Base-by-base conservation (phyloP, 495 filamentous ascomycete genomes). In the Lepidopterella palustris region DNA sequence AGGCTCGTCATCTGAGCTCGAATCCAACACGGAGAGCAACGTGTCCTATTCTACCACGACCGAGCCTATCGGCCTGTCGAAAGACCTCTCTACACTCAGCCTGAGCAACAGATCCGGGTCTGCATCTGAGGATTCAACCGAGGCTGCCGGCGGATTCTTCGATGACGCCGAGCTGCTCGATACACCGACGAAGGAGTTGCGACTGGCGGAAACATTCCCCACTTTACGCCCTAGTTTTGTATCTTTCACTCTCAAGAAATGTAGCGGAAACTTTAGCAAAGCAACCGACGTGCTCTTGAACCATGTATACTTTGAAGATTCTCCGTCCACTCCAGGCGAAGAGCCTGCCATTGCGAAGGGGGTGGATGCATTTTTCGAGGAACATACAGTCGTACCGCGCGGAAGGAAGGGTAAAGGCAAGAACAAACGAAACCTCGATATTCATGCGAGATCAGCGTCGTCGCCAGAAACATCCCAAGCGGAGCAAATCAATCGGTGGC, bases 211-310 rank as follows among this genome's bases (percentile, higher is more conserved):
- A 20, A 89, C 93, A 71, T 95, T 97, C 66, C 82, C 85, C 8
- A 79, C 71, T 0, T 73, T 89, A 13, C 82, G 82, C 26, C 68
- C 68, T 0, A 83, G 86, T 59, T 83, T 86, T 47, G 77, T 96
- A 18, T 73, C 76, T 35, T 80, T 81, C 55, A 80, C 80, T 0
- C 72, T 97, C 48, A 80, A 82, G 66, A 87, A 88, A 60, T 80
- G 74, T 47, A 73, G 80, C 40, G 79, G 82, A 2, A 79, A 88
- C 66, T 76, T 84, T 20, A 78, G 78, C n/a, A 77, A 78, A 20
- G 82, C 90, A 1, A 84, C 95, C 62, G 90, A 98, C 68, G 84
- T 89, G 49, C 76, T 98, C 2, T 78, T 96, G 10, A 93, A 86
- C 56, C 77, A 86, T 5, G 79, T 84, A 9, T 89, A 82, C 68